Percentiles rank a stretch among this genome's conserved stretches.
Evolutionary conservation across 306 rosid species (phyloP).

Genomic region (Trifolium fragiferum): DNA sequence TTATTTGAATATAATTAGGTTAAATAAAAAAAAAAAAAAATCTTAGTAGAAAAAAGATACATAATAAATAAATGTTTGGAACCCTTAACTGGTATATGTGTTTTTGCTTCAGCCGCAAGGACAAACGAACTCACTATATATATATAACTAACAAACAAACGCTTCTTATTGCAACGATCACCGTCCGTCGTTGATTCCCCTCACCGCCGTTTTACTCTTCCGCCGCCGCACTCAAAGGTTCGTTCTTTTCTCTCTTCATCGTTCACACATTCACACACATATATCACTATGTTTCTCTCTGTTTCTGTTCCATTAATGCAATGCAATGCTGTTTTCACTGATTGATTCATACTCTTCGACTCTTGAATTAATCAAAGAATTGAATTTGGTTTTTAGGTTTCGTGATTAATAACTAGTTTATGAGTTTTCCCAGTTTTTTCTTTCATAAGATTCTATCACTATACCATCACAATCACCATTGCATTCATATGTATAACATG

Average conservation of each 20-base stretch:
- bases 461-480: not conserved
- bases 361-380: not conserved
- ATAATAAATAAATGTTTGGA: too few species aligned
- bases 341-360: not conserved
- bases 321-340: slow-evolving; percentile 14
- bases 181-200: not conserved
- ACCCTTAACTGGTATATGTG: too few species aligned
- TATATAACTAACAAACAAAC: not conserved
- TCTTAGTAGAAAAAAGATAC: too few species aligned
- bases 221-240: not conserved
- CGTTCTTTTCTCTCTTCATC: not conserved
- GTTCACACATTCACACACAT: not conserved
- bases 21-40: too few species aligned
- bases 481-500: not conserved
- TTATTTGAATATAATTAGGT: too few species aligned
- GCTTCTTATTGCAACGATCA: not conserved
- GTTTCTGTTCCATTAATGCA: slow-evolving; percentile 35
- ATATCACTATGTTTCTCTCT: not conserved
- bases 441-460: too few species aligned
- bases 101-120: too few species aligned
- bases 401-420: not conserved
- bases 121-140: too few species aligned
- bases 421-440: not conserved
- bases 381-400: not conserved
- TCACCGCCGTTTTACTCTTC: not conserved